Conservation (phyloP, 139 green algal species). For the Penium margaritaceum region DNA sequence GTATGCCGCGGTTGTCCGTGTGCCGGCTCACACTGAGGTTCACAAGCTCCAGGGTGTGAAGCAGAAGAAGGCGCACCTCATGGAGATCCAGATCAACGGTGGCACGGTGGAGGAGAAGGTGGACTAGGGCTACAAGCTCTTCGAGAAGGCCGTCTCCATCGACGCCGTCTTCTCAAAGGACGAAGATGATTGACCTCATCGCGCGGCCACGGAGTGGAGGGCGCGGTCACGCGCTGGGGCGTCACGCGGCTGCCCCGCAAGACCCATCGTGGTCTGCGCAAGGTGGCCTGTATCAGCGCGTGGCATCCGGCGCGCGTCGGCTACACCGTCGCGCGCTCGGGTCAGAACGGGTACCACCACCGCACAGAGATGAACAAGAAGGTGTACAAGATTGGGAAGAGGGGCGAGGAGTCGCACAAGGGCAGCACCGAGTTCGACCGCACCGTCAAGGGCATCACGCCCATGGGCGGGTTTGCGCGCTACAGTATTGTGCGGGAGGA, state of each 20-base stretch:
- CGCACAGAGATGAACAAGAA: slow-evolving; percentile 99
- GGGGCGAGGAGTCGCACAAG: slow-evolving; percentile 64
- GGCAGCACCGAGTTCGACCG: slow-evolving; percentile 90
- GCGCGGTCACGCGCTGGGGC: slow-evolving; percentile 94
- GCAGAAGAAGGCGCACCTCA: slow-evolving; percentile 97
- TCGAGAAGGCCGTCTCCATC: slow-evolving; percentile 88
- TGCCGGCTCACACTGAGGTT: slow-evolving; percentile 49
- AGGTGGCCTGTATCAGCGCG: slow-evolving; percentile 56
- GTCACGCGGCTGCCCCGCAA: slow-evolving; percentile 96
- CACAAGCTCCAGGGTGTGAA: slow-evolving; percentile 46
- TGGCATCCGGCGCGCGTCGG: slow-evolving; percentile 87
- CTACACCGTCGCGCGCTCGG: slow-evolving; percentile 89
- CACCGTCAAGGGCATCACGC: slow-evolving; percentile 96
- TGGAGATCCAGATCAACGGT: slow-evolving; percentile 99
- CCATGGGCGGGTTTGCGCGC: slow-evolving; percentile 96
- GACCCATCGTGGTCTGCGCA: slow-evolving; percentile 97
- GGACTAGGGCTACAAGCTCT: slow-evolving; percentile 82
- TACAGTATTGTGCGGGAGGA: slow-evolving; percentile 94
- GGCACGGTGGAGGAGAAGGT: slow-evolving; percentile 86
- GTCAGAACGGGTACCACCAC: slow-evolving; percentile 96
- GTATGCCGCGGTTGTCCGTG: slow-evolving; percentile 65
- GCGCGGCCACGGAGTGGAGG: slow-evolving; percentile 86
- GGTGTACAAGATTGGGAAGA: slow-evolving; percentile 97
- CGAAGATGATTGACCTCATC: slow-evolving; percentile 98
- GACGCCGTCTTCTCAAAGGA: slow-evolving; percentile 46